Conservation (phyloP, 305 asterid species). For the Withania somnifera region DNA sequence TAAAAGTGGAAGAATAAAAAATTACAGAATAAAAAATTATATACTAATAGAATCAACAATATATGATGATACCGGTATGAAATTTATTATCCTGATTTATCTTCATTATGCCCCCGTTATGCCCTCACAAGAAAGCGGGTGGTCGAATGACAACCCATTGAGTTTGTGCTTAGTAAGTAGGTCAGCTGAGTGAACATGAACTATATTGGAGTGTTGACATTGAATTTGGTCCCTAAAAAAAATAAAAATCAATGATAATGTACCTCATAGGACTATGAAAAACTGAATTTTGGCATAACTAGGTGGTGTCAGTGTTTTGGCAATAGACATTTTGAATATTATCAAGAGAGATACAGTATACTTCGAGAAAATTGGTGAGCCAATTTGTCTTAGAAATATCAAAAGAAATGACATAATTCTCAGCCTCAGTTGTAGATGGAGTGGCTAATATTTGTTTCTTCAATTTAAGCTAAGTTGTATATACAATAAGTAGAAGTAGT, state of each 20-base stretch:
- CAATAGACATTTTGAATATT: not conserved
- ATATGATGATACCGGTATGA: too few relatives aligned
- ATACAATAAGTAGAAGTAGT: not conserved
- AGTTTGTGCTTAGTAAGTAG: not conserved
- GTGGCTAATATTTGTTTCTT: not conserved
- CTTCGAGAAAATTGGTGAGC: not conserved
- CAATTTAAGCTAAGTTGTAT: too few relatives aligned
- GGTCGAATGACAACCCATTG: not conserved
- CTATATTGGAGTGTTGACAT: not conserved
- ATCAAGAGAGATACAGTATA: too few relatives aligned
- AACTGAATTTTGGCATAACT: not conserved
- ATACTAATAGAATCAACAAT: not conserved
- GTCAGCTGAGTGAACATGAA: not conserved
- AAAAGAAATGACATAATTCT: too few relatives aligned
- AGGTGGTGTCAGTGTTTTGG: not conserved
- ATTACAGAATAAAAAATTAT: not conserved
- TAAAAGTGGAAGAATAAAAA: not conserved
- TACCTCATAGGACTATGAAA: not conserved
- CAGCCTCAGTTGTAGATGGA: not conserved
- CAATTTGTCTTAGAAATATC: not conserved
- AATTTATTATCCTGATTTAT: not conserved
- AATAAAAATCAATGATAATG: not conserved
- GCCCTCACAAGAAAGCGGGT: not conserved
- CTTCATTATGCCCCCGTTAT: not conserved
- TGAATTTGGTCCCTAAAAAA: not conserved